Evolutionary conservation across 1,284 basidiomycete genomes (phyloP).

Genomic region (Somion occarium): DNA sequence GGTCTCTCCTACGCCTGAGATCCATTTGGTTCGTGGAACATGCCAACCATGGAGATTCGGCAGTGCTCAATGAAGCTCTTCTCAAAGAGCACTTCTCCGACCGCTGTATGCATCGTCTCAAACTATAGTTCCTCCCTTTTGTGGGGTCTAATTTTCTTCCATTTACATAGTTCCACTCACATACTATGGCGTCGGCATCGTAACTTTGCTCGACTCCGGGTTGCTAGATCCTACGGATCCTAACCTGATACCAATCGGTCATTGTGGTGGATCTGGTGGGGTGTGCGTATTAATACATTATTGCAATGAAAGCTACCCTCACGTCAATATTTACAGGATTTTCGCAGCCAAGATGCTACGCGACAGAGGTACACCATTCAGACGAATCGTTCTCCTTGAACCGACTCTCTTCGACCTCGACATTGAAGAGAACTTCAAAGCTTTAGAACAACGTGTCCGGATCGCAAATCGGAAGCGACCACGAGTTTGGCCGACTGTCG

Average conservation of each 20-base stretch:
- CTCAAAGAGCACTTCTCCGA: background rate
- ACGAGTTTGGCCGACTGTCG: background rate
- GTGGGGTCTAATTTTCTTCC: background rate
- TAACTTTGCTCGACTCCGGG: background rate
- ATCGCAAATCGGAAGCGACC: background rate
- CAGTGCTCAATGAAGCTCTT: background rate
- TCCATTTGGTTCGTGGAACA: constrained; percentile 1
- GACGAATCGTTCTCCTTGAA: background rate
- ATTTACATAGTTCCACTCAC: background rate
- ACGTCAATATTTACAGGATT: background rate
- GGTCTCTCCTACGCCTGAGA: background rate
- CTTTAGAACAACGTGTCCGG: background rate
- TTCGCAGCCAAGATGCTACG: background rate
- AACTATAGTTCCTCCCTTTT: background rate
- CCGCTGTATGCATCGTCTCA: background rate
- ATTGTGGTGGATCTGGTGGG: constrained; percentile 1
- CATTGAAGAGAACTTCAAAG: background rate
- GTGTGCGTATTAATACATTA: background rate
- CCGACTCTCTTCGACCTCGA: background rate
- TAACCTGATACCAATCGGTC: background rate
- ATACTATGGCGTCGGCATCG: background rate
- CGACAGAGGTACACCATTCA: background rate
- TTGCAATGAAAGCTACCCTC: background rate
- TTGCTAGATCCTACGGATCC: background rate
- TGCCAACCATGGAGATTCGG: background rate